phyloP scores from a whole-genome alignment of 2,329 filamentous ascomycete species.

The Cercospora citrullina region DNA sequence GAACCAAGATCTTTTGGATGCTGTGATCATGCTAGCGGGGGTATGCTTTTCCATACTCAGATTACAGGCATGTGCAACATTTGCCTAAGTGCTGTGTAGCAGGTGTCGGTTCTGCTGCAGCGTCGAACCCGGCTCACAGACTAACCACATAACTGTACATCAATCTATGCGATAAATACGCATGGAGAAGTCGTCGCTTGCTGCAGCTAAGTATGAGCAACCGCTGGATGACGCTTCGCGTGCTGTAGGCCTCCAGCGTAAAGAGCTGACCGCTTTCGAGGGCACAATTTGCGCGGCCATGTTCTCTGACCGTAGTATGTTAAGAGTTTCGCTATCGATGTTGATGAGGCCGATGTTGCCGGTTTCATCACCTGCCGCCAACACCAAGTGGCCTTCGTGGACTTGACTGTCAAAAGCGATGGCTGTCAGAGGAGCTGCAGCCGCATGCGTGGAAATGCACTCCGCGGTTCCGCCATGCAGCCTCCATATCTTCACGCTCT shows the following conservation, averaged over 20 bases:
- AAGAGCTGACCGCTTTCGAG: constrained; percentile 32
- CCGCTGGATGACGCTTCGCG: background rate
- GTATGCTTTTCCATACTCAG: background rate
- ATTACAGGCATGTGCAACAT: background rate
- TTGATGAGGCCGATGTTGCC: constrained; percentile 29
- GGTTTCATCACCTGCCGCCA: constrained; percentile 36
- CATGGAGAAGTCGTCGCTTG: constrained; percentile 46
- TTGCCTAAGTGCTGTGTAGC: background rate
- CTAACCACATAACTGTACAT: background rate
- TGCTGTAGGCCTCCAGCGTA: constrained; percentile 35
- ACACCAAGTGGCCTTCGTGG: background rate
- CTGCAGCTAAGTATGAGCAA: constrained; percentile 40
- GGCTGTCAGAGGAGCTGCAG: constrained; percentile 37
- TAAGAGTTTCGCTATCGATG: constrained; percentile 16
- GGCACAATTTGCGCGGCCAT: constrained; percentile 26
- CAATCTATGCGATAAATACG: constrained; percentile 35
- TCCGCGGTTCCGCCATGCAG: constrained; percentile 30
- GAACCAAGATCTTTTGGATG: background rate
- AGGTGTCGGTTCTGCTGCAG: background rate
- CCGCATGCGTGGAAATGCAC: constrained; percentile 31
- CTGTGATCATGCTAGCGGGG: background rate
- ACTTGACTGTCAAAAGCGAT: constrained; percentile 32
- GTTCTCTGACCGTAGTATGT: constrained; percentile 11
- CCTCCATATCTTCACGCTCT: constrained; percentile 67
- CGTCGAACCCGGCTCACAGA: background rate